Base-by-base conservation (phyloP, 176 grass and related monocot genomes). In the Sorghum bicolor region DNA sequence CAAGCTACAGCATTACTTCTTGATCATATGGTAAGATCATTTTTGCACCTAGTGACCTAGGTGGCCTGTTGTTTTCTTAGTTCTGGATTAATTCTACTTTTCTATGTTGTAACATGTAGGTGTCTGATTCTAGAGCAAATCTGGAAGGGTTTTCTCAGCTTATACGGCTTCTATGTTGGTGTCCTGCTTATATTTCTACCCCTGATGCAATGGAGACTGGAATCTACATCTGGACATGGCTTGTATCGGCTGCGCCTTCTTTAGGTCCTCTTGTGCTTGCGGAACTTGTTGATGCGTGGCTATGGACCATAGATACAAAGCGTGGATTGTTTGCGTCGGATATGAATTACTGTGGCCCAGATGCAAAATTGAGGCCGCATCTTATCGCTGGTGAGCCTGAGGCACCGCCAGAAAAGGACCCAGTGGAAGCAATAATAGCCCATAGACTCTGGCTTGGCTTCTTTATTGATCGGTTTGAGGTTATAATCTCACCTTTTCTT, bases 221-320 rank as follows among this genome's bases (percentile, higher is more conserved):
- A 61, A 88, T 99, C 80, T 99, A 94, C 92, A 95, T 99, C 83
- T 99, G 96, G 96, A 99, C 93, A 41, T 99, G 96, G 96, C 91
- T 99, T 60, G 96, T 99, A 53, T 99, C 96, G 43, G 96, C 96
- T 47, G 93, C 93, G 64, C 96, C 96, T 72, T 89, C 91, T 47
- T 83, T 99, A 80, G 96, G 96, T 41, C 85, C 96, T 58, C 93
- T 96, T 90, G 91, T 99, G 34, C 87, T 99, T 47, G 93, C 93
- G 10, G 96, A 99, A 78, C 93, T 99, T 62, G 96, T 99, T 86
- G 96, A 99, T 90, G 96, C 96, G 83, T 99, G 96, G 96, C 37
- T 99, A 41, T 99, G 96, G 96, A 99, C 96, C n/a, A 96, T 99
- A 80, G 96, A 99, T 88, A 99, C 93, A 80, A 96, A 99, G 76